Evolutionary conservation across 2,329 filamentous ascomycete species (phyloP), one percentile per base, ranked within the genome.

Genomic region (Neurospora sp.): DNA sequence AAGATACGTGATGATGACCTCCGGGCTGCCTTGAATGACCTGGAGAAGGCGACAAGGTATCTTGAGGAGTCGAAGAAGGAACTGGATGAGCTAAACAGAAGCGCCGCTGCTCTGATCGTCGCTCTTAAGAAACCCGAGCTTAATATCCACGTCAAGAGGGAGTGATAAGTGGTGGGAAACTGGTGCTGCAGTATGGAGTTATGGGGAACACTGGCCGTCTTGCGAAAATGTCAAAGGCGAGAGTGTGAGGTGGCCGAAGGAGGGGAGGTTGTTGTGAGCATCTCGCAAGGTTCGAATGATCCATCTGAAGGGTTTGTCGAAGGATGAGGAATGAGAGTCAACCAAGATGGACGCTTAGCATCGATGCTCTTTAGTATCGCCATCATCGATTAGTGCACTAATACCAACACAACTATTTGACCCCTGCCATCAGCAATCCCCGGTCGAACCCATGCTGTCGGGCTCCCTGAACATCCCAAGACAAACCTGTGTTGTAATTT

Each of bases 281-380:
- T n/a, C n/a, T 43, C n/a, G 9, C 11, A 2, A 0, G 9, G 4
- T 43, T 43, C 42, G 7, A 19, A n/a, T 19, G 1, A n/a, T 43
- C 42, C 42, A 19, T 19, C n/a, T n/a, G 28, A 1, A 0, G 15
- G 15, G 15, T 46, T 19, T 5, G n/a, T 23, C 19, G n/a, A 46
- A 13, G 40, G 43, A 46, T 46, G n/a, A 19, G 3, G 9, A 11
- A 3, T 10, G 23, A 6, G 10, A 11, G 9, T 23, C 43, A 23
- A 19, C n/a, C 23, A 46, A 43, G 43, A 13, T 13, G 43, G 43
- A 46, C 9, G 43, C 43, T 46, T 46, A 46, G 8, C 43, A 23
- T 0, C 4, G 2, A 1, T 0, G 1, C 9, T 10, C 19, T 0
- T 0, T 23, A 46, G 10, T 23, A 11, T 10, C 43, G n/a, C 1